These are phyloP conservation scores for Solanum pinnatisectum DNA, from an alignment of 257 asterid genomes.

Conservation along the genomic window DNA sequence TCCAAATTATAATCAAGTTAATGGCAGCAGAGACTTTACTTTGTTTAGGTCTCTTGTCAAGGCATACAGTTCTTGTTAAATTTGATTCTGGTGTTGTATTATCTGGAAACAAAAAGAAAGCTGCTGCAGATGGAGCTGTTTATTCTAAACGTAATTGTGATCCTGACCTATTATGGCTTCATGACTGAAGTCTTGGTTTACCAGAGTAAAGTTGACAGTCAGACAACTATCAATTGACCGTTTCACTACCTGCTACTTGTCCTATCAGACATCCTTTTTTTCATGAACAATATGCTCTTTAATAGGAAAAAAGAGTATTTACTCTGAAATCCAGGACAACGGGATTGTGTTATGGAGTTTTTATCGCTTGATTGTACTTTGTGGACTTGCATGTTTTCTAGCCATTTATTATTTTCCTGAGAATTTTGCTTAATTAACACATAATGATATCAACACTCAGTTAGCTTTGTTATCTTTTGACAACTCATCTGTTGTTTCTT, in stretches of 20 bases:
- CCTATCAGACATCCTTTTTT: background rate
- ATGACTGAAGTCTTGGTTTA: background rate
- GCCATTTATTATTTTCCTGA: background rate
- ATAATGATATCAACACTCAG: background rate
- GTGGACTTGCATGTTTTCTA: background rate
- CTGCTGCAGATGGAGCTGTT: background rate
- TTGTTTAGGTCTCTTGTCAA: background rate
- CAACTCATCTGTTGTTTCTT: background rate
- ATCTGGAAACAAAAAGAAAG: background rate
- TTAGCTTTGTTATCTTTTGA: background rate
- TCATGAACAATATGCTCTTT: background rate
- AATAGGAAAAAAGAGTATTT: background rate
- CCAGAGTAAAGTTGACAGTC: background rate
- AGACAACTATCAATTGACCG: background rate
- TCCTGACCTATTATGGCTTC: background rate
- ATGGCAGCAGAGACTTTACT: background rate
- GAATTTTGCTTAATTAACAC: background rate
- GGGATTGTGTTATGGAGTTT: background rate
- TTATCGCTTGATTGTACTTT: background rate
- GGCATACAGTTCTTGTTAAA: background rate
- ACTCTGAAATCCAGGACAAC: background rate
- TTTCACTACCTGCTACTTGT: background rate
- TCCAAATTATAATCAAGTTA: background rate
- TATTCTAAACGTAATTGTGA: background rate
- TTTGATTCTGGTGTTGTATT: background rate